Conservation (phyloP, 805 yeast genomes). For the Metschnikowia santaceciliae region DNA sequence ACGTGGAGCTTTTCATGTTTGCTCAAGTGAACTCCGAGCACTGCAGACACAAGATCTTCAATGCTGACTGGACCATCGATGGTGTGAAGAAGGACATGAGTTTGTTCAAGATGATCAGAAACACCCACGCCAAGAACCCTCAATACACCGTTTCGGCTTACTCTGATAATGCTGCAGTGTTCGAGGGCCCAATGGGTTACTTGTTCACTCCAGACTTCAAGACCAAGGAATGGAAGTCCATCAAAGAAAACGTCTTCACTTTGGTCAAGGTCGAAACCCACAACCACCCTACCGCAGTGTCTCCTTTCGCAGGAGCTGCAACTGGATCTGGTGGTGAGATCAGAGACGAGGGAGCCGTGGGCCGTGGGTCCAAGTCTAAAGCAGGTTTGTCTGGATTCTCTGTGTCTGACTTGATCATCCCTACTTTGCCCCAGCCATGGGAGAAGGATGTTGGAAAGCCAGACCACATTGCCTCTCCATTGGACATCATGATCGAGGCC, state of each 20-base stretch:
- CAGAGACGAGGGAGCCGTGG: constrained; percentile 99
- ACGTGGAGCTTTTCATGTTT: constrained; percentile 96
- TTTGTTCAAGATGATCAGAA: constrained; percentile 91
- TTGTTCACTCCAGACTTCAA: constrained; percentile 73
- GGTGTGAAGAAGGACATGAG: constrained; percentile 68
- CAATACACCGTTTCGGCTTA: constrained; percentile 88
- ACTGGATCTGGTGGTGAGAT: constrained; percentile 99
- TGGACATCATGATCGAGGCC: constrained; percentile 95
- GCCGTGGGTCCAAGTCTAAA: constrained; percentile 95
- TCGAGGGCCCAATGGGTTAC: constrained; percentile 77
- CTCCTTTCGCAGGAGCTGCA: constrained; percentile 99
- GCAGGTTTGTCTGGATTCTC: constrained; percentile 94
- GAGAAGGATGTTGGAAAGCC: constrained; percentile 90
- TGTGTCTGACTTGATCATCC: constrained; percentile 86
- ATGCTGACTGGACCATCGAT: constrained; percentile 97
- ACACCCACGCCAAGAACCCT: constrained; percentile 79
- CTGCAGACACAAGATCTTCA: constrained; percentile 98
- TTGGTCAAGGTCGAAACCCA: constrained; percentile 97
- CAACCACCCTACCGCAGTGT: constrained; percentile 98
- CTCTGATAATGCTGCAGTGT: constrained; percentile 96
- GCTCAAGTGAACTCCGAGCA: constrained; percentile 99
- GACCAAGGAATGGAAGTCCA: constrained; percentile 69
- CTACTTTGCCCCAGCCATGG: constrained; percentile 90
- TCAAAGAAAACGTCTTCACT: constrained; percentile 78
- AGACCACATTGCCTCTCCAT: constrained; percentile 82